Conservation (phyloP, 2,329 filamentous ascomycete genomes). For the Xylaria multiplex region DNA sequence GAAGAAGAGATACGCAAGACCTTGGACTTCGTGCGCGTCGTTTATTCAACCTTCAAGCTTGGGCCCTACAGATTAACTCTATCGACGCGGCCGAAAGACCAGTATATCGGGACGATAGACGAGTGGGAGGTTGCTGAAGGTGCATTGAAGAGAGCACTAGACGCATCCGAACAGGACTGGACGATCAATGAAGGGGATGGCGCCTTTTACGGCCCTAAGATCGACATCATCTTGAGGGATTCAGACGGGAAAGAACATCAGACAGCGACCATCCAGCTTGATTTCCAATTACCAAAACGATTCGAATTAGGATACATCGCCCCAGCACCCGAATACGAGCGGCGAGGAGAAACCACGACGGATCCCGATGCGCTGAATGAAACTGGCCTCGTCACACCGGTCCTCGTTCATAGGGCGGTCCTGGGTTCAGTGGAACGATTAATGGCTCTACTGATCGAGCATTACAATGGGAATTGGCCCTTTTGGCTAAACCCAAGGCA, state of each 20-base stretch:
- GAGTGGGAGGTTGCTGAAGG: constrained; percentile 74
- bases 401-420: constrained; percentile 86
- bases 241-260: constrained; percentile 87
- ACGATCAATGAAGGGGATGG: constrained; percentile 82
- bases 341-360: constrained; percentile 60
- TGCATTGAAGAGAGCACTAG: constrained; percentile 72
- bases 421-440: constrained; percentile 86
- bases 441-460: constrained; percentile 85
- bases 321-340: constrained; percentile 71
- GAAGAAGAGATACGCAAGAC: constrained; percentile 70
- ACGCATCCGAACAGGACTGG: constrained; percentile 74
- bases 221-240: constrained; percentile 84
- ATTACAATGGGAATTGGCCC: constrained; percentile 81
- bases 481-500: constrained; percentile 90
- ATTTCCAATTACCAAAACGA: constrained; percentile 87
- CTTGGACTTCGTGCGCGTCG: constrained; percentile 57
- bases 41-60: constrained; percentile 71
- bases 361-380: constrained; percentile 59
- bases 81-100: constrained; percentile 79
- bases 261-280: constrained; percentile 87
- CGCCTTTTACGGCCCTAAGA: constrained; percentile 92
- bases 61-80: constrained; percentile 79
- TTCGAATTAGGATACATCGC: constrained; percentile 81
- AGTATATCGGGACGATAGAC: constrained; percentile 78
- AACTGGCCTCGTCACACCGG: constrained; percentile 73